phyloP scores from a whole-genome alignment of 1,284 basidiomycete species.

The Ustilago vetiveriae region DNA sequence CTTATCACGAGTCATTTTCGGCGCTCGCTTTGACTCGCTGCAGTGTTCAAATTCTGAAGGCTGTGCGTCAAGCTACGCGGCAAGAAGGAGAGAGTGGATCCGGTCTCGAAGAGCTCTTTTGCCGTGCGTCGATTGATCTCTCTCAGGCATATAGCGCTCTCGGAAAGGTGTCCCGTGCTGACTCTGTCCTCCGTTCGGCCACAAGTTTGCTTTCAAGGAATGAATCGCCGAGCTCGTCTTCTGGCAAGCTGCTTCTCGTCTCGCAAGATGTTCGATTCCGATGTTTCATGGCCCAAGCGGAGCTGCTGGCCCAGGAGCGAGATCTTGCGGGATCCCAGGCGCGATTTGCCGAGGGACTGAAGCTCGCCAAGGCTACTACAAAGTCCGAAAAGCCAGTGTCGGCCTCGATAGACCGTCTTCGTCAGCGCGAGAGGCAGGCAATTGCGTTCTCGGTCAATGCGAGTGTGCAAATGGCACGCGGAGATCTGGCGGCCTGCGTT shows the following conservation, averaged over 20 bases:
- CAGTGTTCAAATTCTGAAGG: slow-evolving; percentile 45
- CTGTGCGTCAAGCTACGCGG: slow-evolving; percentile 28
- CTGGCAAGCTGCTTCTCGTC: slow-evolving; percentile 14
- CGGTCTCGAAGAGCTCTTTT: slow-evolving; percentile 26
- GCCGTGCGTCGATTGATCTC: slow-evolving; percentile 33
- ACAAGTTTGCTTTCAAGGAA: slow-evolving; percentile 4
- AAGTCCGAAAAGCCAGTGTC: slow-evolving; percentile 14
- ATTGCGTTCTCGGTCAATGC: slow-evolving; percentile 29
- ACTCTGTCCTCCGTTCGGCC: slow-evolving; percentile 23
- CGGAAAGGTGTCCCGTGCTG: slow-evolving; percentile 32
- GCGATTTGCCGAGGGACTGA: slow-evolving; percentile 33
- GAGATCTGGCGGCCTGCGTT: slow-evolving; percentile 35
- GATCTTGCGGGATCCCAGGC: slow-evolving; percentile 22
- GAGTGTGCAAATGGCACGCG: slow-evolving; percentile 24
- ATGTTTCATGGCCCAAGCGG: slow-evolving; percentile 35
- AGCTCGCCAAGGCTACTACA: slow-evolving; percentile 17
- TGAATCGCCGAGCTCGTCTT: slow-evolving; percentile 3
- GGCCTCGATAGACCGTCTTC: slow-evolving; percentile 29
- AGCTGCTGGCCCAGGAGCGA: slow-evolving; percentile 19
- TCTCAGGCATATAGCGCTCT: slow-evolving; percentile 30
- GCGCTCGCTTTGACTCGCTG: slow-evolving; percentile 38
- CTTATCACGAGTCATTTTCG: slow-evolving; percentile 37
- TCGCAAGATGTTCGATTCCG: slow-evolving; percentile 39
- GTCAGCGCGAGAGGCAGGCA: slow-evolving; percentile 36
- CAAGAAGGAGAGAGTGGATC: slow-evolving; percentile 4